phyloP scores from a whole-genome alignment of 2,329 filamentous ascomycete genomes.

The Xylariaceae sp. region DNA sequence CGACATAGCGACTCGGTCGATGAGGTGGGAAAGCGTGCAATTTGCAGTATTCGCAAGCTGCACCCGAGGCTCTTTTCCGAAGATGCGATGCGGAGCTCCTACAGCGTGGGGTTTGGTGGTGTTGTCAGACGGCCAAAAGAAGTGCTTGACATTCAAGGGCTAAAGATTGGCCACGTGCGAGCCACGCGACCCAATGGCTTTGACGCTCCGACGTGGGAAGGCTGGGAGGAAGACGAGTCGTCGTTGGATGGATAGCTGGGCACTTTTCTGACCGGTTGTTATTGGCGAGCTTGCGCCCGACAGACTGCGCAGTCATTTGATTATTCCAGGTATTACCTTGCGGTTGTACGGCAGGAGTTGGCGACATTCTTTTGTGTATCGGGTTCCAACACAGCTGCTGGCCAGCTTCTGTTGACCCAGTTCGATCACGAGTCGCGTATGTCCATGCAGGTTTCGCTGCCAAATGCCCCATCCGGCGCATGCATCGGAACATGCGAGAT shows the following conservation, averaged over 20 bases:
- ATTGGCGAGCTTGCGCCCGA: slow-evolving; percentile 6
- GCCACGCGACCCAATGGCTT: slow-evolving; percentile 49
- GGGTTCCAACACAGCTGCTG: slow-evolving; percentile 1
- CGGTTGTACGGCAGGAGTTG: slow-evolving; percentile 16
- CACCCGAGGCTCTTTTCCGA: slow-evolving; percentile 33
- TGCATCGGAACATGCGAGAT: not conserved
- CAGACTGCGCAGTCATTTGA: slow-evolving; percentile 6
- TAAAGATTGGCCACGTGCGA: slow-evolving; percentile 43
- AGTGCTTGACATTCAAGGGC: slow-evolving; percentile 41
- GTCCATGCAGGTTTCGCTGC: slow-evolving; percentile 5
- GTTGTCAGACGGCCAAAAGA: slow-evolving; percentile 43
- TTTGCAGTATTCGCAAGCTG: slow-evolving; percentile 47
- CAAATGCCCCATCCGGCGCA: not conserved
- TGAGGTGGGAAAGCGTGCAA: slow-evolving; percentile 51
- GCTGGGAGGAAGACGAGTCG: slow-evolving; percentile 42
- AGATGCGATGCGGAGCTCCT: slow-evolving; percentile 30
- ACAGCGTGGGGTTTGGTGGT: slow-evolving; percentile 36
- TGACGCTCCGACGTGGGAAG: slow-evolving; percentile 55
- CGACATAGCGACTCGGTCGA: slow-evolving; percentile 56
- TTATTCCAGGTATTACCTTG: not conserved
- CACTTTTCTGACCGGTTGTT: slow-evolving; percentile 8
- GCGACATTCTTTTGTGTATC: not conserved
- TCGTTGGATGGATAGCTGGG: slow-evolving; percentile 18
- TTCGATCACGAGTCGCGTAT: not conserved
- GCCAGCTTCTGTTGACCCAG: not conserved